Base-by-base conservation (phyloP, 139 green algal species). In the Volvox reticuliferus region DNA sequence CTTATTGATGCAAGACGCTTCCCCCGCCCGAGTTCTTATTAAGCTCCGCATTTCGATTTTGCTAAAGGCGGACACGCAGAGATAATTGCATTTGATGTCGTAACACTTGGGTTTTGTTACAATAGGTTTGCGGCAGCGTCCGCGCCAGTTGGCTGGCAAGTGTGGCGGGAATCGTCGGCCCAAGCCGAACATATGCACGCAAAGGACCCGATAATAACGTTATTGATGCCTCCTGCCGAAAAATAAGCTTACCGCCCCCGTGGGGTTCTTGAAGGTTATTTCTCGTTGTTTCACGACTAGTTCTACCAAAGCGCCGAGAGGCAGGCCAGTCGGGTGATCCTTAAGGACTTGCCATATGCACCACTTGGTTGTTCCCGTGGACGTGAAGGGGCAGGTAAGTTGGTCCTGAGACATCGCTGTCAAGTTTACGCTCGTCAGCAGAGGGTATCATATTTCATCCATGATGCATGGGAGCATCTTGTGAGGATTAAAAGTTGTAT, bases 311-410 rank as follows among this genome's bases (percentile, higher is more conserved):
- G 26, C 28, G 0, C 44, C 44, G 36, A 89, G 69, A 19, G 37
- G 36, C 18, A 89, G 37, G 17, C 85, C 85, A 1, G 9, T 16
- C 14, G 85, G 85, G 26, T 89, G 69, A 18, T 82, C 71, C 69
- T 82, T 82, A 2, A 89, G 22, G 0, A 82, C 85, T 19, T 89
- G 85, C 85, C 85, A 89, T 21, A 89, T 82, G 69, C 85, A 89
- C 85, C 85, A 89, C 17, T 88, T 88, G 24, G 83, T 88, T 12
- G 83, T 88, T 14, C 83, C 83, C 12, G 67, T n/a, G 28, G 83
- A 50, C n/a, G 67, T 68, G 26, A 87, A 87, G 22, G 81, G 81
- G 61, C 81, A 87, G 12, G 62, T 28, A 16, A 73, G 24, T 28
- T 73, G 44, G 24, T 86, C 79, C 79, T 73, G 79, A 73, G 79